Evolutionary conservation across 306 rosid genomes (phyloP), one percentile per base, ranked within the genome.

Genomic region (Potentilla sterilis): DNA sequence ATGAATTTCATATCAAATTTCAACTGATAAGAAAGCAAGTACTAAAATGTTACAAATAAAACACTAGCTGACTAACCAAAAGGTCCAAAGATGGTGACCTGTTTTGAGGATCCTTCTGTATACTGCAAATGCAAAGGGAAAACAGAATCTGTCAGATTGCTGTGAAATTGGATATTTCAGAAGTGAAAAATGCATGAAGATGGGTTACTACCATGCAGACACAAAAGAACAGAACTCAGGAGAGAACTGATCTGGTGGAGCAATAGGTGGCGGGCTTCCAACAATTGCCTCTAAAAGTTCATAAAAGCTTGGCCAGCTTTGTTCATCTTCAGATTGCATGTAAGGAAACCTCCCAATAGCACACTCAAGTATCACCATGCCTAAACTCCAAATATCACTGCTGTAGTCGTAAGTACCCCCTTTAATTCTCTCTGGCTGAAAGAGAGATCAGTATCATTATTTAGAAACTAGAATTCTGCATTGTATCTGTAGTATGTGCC

Each of bases 341-440:
- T 87, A 96, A 70, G 99, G 99, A 83, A 96, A 96, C 78, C 96
- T 82, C 69, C 99, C 98, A 22, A 92, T 92, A 75, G 99, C 96
- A 86, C 99, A 96, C 84, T 96, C 98, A 10, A 96, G 99, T 42
- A 96, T 91, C 64, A 96, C 98, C 98, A 96, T 44, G 51, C 98
- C 99, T 82, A 96, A 89, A 79, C 98, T 96, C 99, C 98, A 96
- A 48, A 96, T 89, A 67, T 96, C 99, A 74, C 99, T 80, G 90
- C 99, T 96, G 68, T 88, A 92, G 82, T 92, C 98, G 48, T 95
- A 95, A 73, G 97, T 84, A 70, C 91, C 85, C 76, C 98, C 98
- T 24, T 88, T 90, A 71, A 96, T 96, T 84, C 98, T 85, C 87
- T 96, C 99, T 22, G 99, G 98, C 99, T 96, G 84, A 28, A 28